phyloP scores from a whole-genome alignment of 2,329 filamentous ascomycete genomes.

The Alternaria hordeiaustralica region DNA sequence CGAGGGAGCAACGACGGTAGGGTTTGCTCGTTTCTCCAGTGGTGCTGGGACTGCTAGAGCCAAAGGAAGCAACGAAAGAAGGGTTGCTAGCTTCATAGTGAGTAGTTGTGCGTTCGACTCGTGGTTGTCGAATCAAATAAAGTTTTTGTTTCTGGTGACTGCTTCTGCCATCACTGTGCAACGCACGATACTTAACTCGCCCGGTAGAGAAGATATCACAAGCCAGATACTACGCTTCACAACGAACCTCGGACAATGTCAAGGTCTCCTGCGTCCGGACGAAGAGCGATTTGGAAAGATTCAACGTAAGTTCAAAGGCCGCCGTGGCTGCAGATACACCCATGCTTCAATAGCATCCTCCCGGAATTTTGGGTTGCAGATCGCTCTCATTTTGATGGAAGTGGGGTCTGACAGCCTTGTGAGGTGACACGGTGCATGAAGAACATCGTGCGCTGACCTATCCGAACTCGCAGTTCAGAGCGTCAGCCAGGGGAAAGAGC shows the following conservation, averaged over 20 bases:
- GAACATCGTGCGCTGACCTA: constrained; percentile 6
- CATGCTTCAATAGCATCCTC: constrained; percentile 9
- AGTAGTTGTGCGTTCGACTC: background rate
- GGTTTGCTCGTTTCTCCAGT: constrained; percentile 55
- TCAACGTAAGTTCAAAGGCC: constrained; percentile 4
- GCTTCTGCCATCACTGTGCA: constrained; percentile 3
- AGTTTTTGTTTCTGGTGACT: background rate
- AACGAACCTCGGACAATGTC: constrained; percentile 22
- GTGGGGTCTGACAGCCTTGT: constrained; percentile 4
- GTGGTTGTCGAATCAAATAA: background rate
- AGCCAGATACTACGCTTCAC: constrained; percentile 15
- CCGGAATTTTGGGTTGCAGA: constrained; percentile 8
- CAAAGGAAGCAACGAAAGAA: constrained; percentile 37
- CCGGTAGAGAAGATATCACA: constrained; percentile 18
- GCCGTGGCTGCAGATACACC: constrained; percentile 29
- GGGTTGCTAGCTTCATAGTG: constrained; percentile 37
- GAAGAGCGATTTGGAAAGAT: constrained; percentile 12
- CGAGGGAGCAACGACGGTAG: constrained; percentile 62
- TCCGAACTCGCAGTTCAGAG: background rate
- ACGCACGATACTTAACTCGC: constrained; percentile 9
- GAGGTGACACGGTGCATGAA: background rate
- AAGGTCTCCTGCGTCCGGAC: constrained; percentile 19
- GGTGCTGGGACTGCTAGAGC: constrained; percentile 42
- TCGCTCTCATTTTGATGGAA: constrained; percentile 8
- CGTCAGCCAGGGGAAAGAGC: constrained; percentile 16